Evolutionary conservation across 805 yeast species (phyloP), one percentile per base, ranked within the genome.

Genomic region (Barnettozyma populi): DNA sequence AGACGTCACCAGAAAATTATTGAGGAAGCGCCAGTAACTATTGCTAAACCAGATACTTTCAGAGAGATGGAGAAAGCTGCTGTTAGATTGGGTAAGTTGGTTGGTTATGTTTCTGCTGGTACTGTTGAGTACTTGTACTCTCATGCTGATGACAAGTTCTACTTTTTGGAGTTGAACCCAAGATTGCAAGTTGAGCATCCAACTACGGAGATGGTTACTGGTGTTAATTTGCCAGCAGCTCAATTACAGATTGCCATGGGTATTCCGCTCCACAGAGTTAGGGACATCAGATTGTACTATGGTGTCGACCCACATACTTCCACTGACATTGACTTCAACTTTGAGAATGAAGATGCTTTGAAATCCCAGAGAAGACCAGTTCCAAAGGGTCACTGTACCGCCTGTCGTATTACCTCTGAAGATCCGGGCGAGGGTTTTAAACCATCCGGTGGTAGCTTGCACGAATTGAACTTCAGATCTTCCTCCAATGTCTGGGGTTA

Each of bases 151-250:
- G 90, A 92, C 69, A 89, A 90, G 66, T 94, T 92, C 67, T 94
- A 90, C 76, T 94, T 94, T 70, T 76, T 94, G 66, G 99, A 94
- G 73, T 79, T 94, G 67, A 94, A 94, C 68, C 99, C 99, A 62
- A 87, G 99, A 77, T 78, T 94, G 68, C 99, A 94, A 76, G 99
- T 94, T 51, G 99, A 94, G 78, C 99, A 94, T 77, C 99, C 99
- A 62, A 94, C 99, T 40, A 94, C 99, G 36, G 99, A 94, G 74
- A 94, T 94, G 99, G 99, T 90, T 48, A 85, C 96, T 21, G 99
- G 99, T 56, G 97, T 94, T 46, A 95, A 94, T 65, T 77, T 94
- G 66, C 99, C 99, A 25, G 96, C 97, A 49, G 96, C 99, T 35
- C 99, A 94, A 73, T 80, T 94, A 57, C 99, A 94, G 73, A 88